Conservation (phyloP, 202 grass and related monocot genomes). For the Carex sylvatica region DNA sequence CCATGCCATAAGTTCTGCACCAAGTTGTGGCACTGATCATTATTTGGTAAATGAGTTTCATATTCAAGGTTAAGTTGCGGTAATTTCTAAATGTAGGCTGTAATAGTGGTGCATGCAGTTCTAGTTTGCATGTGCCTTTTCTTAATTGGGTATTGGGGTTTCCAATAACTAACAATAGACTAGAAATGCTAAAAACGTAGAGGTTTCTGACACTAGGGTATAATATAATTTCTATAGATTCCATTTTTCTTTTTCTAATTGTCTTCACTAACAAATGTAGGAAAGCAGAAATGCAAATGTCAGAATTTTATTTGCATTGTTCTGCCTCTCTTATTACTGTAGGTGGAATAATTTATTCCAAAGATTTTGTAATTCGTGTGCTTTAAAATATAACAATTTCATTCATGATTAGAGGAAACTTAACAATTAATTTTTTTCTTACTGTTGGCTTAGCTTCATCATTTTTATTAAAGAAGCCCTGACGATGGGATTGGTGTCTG, state of each 20-base stretch:
- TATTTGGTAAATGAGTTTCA: conserved; percentile 1
- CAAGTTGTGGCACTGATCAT: conserved; percentile 64
- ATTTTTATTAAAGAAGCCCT: background rate
- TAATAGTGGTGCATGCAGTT: background rate
- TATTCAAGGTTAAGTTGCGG: background rate
- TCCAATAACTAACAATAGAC: conserved; percentile 20
- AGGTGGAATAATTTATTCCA: conserved; percentile 11
- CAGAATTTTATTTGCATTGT: background rate
- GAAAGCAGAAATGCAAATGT: conserved; percentile 13
- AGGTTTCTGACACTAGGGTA: conserved; percentile 18
- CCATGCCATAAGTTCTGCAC: conserved; percentile 51
- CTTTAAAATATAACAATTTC: conserved; percentile 20
- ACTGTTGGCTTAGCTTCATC: background rate
- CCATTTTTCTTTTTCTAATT: background rate
- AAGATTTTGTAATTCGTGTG: background rate
- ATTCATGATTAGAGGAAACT: conserved; percentile 13
- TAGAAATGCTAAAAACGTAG: conserved; percentile 18
- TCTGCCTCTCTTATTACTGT: background rate
- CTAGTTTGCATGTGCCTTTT: background rate
- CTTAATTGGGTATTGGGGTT: background rate
- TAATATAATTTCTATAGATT: conserved; percentile 18
- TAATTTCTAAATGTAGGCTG: background rate
- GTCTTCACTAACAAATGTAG: conserved; percentile 17
- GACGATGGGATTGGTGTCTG: background rate
- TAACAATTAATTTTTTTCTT: background rate